Percentiles rank a stretch among this genome's conserved stretches.
Conservation (phyloP, 768 basidiomycete genomes). For the Phaeolepiota aurea region DNA sequence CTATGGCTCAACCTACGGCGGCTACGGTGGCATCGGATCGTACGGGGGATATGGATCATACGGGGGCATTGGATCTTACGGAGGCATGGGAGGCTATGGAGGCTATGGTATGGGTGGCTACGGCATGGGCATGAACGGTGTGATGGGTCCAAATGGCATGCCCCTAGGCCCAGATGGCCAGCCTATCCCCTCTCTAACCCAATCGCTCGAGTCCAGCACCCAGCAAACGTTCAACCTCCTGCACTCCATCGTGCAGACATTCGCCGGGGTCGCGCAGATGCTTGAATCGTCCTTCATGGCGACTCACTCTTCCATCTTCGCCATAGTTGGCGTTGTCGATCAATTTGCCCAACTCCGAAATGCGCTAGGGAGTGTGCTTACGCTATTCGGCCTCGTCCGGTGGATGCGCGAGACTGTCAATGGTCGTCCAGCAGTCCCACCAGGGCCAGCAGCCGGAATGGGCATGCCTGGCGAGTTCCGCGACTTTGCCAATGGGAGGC, state of each 20-base stretch:
- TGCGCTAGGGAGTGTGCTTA: slow-evolving; percentile 88
- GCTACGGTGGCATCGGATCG: slow-evolving; percentile 19
- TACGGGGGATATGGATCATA: slow-evolving; percentile 24
- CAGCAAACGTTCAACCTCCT: slow-evolving; percentile 68
- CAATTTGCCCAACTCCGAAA: slow-evolving; percentile 89
- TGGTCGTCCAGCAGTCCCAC: slow-evolving; percentile 21
- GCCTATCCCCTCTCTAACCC: slow-evolving; percentile 65
- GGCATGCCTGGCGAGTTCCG: slow-evolving; percentile 51
- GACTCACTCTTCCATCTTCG: slow-evolving; percentile 90
- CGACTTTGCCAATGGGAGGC: slow-evolving; percentile 63
- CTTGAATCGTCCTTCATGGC: slow-evolving; percentile 97
- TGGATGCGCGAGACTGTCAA: slow-evolving; percentile 71
- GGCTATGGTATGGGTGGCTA: slow-evolving; percentile 10
- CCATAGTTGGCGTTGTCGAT: slow-evolving; percentile 94
- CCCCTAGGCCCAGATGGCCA: slow-evolving; percentile 40
- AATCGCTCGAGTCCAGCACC: slow-evolving; percentile 83
- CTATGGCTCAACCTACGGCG: slow-evolving; percentile 32
- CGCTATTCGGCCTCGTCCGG: slow-evolving; percentile 80
- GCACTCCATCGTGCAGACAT: slow-evolving; percentile 94
- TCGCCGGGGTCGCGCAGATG: slow-evolving; percentile 93
- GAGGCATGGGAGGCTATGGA: slow-evolving; percentile 15
- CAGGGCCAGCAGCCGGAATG: no score
- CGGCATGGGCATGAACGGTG: neutral
- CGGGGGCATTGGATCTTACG: slow-evolving; percentile 21
- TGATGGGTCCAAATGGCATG: slow-evolving; percentile 29